phyloP scores from a whole-genome alignment of 1,139 yeast species.

The Saccharomyces hybrid region DNA sequence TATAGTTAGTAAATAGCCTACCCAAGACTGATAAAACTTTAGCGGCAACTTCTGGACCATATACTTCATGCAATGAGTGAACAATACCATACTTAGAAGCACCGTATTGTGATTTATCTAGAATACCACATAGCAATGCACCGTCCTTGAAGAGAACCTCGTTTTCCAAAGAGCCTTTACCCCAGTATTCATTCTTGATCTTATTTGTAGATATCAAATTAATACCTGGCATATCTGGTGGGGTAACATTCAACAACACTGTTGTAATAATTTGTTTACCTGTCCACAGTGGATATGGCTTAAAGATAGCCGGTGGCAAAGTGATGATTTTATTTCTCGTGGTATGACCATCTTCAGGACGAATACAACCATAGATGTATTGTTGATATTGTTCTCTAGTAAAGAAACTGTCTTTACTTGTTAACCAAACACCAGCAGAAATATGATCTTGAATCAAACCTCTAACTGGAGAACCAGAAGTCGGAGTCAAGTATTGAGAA shows the following conservation, averaged over 20 bases:
- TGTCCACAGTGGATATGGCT: slow-evolving; percentile 94
- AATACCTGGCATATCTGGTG: slow-evolving; percentile 81
- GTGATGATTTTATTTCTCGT: slow-evolving; percentile 64
- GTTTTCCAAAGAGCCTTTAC: slow-evolving; percentile 72
- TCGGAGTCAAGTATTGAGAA: slow-evolving; percentile 94
- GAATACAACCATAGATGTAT: slow-evolving; percentile 82
- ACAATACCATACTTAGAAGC: slow-evolving; percentile 96
- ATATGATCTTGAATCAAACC: slow-evolving; percentile 98
- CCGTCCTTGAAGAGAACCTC: slow-evolving; percentile 82
- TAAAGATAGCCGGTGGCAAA: slow-evolving; percentile 79
- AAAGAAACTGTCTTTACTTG: slow-evolving; percentile 85
- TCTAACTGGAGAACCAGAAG: slow-evolving; percentile 96
- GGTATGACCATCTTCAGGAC: slow-evolving; percentile 98
- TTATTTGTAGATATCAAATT: slow-evolving; percentile 78
- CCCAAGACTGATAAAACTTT: slow-evolving; percentile 84
- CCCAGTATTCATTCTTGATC: slow-evolving; percentile 94
- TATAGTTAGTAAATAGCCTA: slow-evolving; percentile 87
- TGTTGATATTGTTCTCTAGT: slow-evolving; percentile 90
- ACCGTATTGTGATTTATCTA: slow-evolving; percentile 97
- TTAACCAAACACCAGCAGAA: slow-evolving; percentile 97
- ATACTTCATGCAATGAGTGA: slow-evolving; percentile 91
- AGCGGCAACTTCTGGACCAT: slow-evolving; percentile 88
- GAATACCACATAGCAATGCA: slow-evolving; percentile 79
- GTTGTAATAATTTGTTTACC: slow-evolving; percentile 96
- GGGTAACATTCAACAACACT: slow-evolving; percentile 78